Evolutionary conservation across 371 early-diverging fungal species (phyloP).

Genomic region (Fennellomyces sp.): DNA sequence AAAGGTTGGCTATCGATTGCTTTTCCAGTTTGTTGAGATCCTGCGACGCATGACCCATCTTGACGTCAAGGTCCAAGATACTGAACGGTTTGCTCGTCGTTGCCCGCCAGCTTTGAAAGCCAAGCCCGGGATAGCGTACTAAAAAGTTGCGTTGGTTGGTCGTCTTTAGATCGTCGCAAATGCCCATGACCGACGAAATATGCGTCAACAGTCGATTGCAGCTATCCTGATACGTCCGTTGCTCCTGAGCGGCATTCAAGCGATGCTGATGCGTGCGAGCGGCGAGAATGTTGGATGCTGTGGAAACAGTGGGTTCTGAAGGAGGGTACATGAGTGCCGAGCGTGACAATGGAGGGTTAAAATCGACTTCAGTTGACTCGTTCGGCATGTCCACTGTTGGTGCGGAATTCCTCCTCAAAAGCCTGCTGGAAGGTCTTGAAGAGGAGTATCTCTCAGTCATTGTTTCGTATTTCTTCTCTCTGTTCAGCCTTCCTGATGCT

Average conservation of each 20-base stretch:
- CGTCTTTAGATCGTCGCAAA: constrained; percentile 62
- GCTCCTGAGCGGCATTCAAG: constrained; percentile 53
- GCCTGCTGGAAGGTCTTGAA: constrained; percentile 3
- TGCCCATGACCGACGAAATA: constrained; percentile 54
- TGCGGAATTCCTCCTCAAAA: constrained; percentile 7
- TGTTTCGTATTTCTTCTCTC: not conserved
- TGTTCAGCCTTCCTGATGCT: no score
- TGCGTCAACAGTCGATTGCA: constrained; percentile 65
- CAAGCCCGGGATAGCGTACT: constrained; percentile 17
- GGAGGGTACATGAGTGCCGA: not conserved
- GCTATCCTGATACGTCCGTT: constrained; percentile 71
- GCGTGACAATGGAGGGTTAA: not conserved
- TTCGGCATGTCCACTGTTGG: not conserved
- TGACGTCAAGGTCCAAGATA: constrained; percentile 70
- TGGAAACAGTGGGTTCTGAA: not conserved
- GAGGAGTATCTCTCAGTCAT: not conserved
- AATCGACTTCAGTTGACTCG: not conserved
- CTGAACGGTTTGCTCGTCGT: constrained; percentile 28
- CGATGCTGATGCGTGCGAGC: constrained; percentile 44
- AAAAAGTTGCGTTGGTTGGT: constrained; percentile 17
- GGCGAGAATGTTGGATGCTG: constrained; percentile 1
- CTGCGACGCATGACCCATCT: constrained; percentile 54
- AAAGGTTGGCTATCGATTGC: constrained; percentile 68
- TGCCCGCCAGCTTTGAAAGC: constrained; percentile 10
- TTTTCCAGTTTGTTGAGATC: constrained; percentile 58